phyloP scores from a whole-genome alignment of 2,329 filamentous ascomycete genomes.

The Conoideocrella luteorostrata region DNA sequence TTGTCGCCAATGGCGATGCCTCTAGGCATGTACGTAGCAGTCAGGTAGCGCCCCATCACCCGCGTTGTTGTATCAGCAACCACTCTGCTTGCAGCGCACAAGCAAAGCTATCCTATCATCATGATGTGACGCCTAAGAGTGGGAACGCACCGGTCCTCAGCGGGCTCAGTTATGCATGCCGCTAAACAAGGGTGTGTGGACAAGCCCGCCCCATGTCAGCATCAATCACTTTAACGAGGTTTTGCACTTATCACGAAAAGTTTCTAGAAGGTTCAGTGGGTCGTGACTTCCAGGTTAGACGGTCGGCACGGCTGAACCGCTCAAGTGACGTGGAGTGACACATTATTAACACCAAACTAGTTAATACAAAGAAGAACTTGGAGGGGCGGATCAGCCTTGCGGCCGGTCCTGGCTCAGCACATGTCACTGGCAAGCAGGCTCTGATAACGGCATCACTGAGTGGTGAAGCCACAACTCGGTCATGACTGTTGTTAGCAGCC shows the following conservation, averaged over 20 bases:
- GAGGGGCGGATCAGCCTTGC: too few species aligned
- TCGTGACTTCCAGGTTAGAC: too few species aligned
- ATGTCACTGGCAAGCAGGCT: too few species aligned
- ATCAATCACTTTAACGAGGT: slow-evolving; percentile 16
- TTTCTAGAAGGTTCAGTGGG: slow-evolving; percentile 43
- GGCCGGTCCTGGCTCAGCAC: too few species aligned
- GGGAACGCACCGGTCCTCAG: background rate
- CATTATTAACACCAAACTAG: too few species aligned
- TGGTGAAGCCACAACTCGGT: too few species aligned
- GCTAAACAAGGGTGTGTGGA: slow-evolving; percentile 2
- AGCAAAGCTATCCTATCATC: background rate
- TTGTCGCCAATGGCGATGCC: background rate
- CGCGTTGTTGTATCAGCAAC: slow-evolving; percentile 9
- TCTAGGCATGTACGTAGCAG: background rate
- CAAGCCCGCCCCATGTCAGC: too few species aligned
- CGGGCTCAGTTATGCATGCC: slow-evolving; percentile 3
- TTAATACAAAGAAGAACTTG: too few species aligned
- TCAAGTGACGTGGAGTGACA: too few species aligned
- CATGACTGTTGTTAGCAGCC: too few species aligned
- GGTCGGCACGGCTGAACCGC: too few species aligned
- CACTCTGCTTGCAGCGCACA: slow-evolving; percentile 5
- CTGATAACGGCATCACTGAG: too few species aligned
- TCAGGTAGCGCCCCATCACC: background rate
- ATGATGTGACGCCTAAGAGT: slow-evolving; percentile 2
- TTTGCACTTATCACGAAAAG: slow-evolving; percentile 27